A percentile compares a stretch with the other conserved stretches of the same genome.
These are phyloP conservation scores for Metschnikowia arizonensis DNA, from an alignment of 805 yeast species.

Conservation along the genomic window DNA sequence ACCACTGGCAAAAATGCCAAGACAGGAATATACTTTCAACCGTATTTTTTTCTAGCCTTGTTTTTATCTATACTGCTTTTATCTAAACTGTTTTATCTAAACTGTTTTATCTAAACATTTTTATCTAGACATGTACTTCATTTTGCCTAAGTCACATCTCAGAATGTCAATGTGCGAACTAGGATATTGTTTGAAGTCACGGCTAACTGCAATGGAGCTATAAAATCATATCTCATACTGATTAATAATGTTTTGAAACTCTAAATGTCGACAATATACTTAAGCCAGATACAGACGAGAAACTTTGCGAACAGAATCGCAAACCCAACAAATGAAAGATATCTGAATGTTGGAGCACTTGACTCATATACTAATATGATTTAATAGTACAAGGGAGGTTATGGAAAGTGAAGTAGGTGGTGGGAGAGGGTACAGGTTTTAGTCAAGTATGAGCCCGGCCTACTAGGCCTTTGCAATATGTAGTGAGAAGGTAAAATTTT, in stretches of 20 bases:
- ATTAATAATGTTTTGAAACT: background rate
- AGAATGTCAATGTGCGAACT: background rate
- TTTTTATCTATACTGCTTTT: no score
- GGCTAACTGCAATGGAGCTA: background rate
- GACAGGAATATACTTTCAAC: background rate
- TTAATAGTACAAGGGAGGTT: background rate
- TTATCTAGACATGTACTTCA: background rate
- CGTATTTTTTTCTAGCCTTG: no score
- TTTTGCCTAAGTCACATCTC: background rate
- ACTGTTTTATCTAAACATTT: no score
- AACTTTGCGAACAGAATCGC: background rate
- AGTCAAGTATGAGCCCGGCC: no score
- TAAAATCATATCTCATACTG: background rate
- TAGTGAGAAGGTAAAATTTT: background rate
- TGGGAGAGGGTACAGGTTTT: background rate
- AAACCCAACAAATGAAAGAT: background rate
- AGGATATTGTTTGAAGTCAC: background rate
- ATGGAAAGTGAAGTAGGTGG: background rate
- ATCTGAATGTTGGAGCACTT: background rate
- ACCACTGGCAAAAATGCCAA: background rate
- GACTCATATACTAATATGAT: no score
- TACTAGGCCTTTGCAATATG: background rate
- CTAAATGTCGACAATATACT: background rate
- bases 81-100: no score
- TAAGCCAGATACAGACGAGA: background rate